A percentile compares a stretch with the other conserved stretches of the same genome.
phyloP scores from a whole-genome alignment of 2,329 filamentous ascomycete genomes.

The Stachybotrys chlorohalonatus region DNA sequence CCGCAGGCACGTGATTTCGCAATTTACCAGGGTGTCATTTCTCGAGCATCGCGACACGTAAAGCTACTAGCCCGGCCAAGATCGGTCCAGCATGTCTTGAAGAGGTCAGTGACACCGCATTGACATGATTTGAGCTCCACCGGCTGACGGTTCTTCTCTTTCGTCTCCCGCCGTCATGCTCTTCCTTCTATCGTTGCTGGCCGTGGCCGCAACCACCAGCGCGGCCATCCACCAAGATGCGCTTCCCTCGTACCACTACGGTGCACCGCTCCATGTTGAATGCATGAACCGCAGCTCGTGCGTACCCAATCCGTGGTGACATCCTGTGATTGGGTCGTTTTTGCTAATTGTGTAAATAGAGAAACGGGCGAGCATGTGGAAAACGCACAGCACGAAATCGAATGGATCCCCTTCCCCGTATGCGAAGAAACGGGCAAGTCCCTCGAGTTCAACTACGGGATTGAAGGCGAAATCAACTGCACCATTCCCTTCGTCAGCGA shows the following conservation, averaged over 20 bases:
- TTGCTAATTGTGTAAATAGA: conserved; percentile 31
- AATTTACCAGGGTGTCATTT: not conserved
- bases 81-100: not conserved
- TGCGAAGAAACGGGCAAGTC: conserved; percentile 83
- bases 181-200: conserved; percentile 1
- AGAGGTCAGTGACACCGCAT: not conserved
- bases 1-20: not conserved
- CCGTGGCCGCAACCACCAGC: conserved; percentile 10
- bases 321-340: not conserved
- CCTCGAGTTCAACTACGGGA: conserved; percentile 78
- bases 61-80: not conserved
- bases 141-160: not conserved
- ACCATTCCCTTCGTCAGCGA: conserved; percentile 70
- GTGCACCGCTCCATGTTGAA: conserved; percentile 58
- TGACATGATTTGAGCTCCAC: not conserved
- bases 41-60: not conserved
- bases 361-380: conserved; percentile 88
- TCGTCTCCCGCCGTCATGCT: not conserved
- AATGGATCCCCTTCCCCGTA: conserved; percentile 84
- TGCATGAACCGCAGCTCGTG: conserved; percentile 68
- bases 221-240: conserved; percentile 27
- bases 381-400: conserved; percentile 68
- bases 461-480: conserved; percentile 75
- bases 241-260: conserved; percentile 56
- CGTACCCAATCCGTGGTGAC: conserved; percentile 19